phyloP scores from a whole-genome alignment of 192 early-diverging fungal species.

The Glomus cerebriforme region DNA sequence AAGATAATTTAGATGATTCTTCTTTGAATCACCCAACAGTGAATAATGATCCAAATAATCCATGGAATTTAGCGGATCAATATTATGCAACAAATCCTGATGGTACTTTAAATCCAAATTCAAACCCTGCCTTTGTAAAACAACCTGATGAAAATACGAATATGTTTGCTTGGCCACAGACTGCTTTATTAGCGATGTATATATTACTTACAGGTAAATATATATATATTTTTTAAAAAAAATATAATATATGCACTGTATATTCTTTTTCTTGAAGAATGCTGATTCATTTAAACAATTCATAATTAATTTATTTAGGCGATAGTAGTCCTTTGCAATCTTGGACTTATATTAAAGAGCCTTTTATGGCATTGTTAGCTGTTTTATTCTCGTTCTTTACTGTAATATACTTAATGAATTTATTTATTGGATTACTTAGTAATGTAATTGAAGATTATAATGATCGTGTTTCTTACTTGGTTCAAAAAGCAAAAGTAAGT shows the following conservation, averaged over 20 bases:
- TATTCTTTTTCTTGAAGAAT: no score
- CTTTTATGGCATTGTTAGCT: neutral
- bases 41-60: constrained; percentile 26
- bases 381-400: neutral
- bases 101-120: neutral
- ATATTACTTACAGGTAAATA: neutral
- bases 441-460: neutral
- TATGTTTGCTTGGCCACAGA: neutral
- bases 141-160: constrained; percentile 7
- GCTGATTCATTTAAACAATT: no score
- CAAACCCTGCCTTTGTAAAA: neutral
- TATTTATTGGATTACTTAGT: constrained; percentile 10
- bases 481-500: constrained; percentile 21
- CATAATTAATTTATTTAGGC: constrained; percentile 1
- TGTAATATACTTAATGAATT: neutral
- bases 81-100: neutral
- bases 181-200: neutral
- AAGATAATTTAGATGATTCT: neutral
- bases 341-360: neutral
- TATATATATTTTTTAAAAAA: neutral
- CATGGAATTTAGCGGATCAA: neutral
- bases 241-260: neutral
- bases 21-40: neutral
- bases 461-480: neutral
- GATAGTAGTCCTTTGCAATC: neutral